These are phyloP conservation scores for Mycosarcoma mackinlayi DNA, from an alignment of 1,284 basidiomycete genomes.

Conservation along the genomic window DNA sequence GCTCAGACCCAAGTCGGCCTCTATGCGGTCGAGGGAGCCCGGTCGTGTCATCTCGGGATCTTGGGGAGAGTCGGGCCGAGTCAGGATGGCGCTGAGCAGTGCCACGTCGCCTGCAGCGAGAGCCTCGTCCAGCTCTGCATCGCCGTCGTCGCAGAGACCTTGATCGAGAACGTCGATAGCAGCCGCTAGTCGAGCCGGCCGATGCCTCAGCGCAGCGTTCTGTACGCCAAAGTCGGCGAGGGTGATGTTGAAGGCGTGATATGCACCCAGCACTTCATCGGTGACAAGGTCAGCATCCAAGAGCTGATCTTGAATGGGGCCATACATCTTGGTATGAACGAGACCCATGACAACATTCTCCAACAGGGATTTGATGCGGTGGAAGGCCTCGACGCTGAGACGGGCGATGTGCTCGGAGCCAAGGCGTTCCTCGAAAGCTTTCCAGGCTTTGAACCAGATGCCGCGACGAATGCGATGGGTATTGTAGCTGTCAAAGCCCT, in stretches of 20 bases:
- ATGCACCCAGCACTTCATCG: constrained; percentile 30
- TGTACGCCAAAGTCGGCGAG: constrained; percentile 33
- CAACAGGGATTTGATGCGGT: constrained; percentile 37
- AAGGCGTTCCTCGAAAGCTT: constrained; percentile 36
- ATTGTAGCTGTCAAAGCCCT: constrained; percentile 50
- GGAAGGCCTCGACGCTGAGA: constrained; percentile 31
- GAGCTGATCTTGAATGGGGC: constrained; percentile 31
- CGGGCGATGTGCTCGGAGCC: constrained; percentile 25
- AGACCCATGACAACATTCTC: constrained; percentile 51
- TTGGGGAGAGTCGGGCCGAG: background rate
- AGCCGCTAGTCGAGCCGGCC: constrained; percentile 14
- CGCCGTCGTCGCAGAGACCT: constrained; percentile 25
- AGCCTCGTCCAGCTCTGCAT: constrained; percentile 25
- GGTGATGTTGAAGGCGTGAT: constrained; percentile 21
- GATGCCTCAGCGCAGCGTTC: constrained; percentile 18
- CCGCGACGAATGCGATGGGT: constrained; percentile 46
- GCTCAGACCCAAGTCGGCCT: constrained; percentile 12
- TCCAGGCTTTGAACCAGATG: constrained; percentile 48
- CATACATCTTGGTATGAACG: constrained; percentile 44
- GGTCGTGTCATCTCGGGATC: background rate
- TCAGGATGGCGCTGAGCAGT: constrained; percentile 5
- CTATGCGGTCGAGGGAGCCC: background rate
- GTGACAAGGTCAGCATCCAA: constrained; percentile 28
- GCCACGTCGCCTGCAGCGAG: constrained; percentile 12
- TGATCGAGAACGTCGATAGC: constrained; percentile 18